Evolutionary conservation across 2,329 filamentous ascomycete species (phyloP), one percentile per base, ranked within the genome.

Genomic region (Macrophomina phaseolina): DNA sequence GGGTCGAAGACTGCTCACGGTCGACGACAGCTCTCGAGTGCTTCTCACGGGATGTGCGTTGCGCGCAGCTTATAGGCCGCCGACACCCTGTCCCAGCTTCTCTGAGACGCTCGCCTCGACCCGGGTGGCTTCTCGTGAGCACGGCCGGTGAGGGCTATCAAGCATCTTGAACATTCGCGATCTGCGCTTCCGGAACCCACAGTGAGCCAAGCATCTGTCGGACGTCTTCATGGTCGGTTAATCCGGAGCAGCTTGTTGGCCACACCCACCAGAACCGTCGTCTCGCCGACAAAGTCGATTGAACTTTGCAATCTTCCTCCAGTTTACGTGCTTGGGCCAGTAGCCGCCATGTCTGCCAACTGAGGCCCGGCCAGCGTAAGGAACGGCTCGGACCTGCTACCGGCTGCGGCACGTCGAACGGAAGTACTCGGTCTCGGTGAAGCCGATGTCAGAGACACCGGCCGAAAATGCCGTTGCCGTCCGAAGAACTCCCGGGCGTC

Each of bases 401-500:
- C 49, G 23, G 14, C 51, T 5, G 16, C 51, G 30, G 30, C 51
- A 34, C 23, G 34, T 5, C 34, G 51, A 12, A 5, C 51, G 30
- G 18, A 32, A 36, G 14, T 7, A 36, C 51, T 53, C 32, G 30
- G 51, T 18, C 12, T 32, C 32, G 18, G 36, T 7, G 28, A 6
- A 36, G 51, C 51, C 49, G 49, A 52, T 52, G 14, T 34, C 49
- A n/a, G 16, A 36, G 16, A 8, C 30, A 53, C 3, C 32, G 6
- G 28, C 49, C 7, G 11, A 38, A 45, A 45, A 5, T 45, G 51
- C 51, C 30, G 51, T 16, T 34, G 34, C 18, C n/a, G 34, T n/a
- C 53, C 53, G 53, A 56, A 40, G 53, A 56, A 40, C 9, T 4
- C 53, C 53, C 53, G 53, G n/a, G 42, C 36, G 42, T 56, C 53